Base-by-base conservation (phyloP, 129 eudicot species). In the Artemisia tridentata region DNA sequence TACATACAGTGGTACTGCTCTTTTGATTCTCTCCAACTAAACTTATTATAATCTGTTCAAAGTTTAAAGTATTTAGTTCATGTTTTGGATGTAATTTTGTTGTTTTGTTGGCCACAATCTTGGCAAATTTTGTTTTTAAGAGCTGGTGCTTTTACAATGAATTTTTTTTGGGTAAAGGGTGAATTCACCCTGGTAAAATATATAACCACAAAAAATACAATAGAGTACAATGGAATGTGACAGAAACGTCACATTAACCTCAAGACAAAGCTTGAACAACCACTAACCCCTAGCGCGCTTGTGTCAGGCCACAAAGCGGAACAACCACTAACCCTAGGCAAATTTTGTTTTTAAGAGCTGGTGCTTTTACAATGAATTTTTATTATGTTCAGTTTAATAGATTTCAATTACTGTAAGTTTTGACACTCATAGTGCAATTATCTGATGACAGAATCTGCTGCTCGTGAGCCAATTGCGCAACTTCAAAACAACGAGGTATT, bases 1-100 rank as follows among this genome's bases (percentile, higher is more conserved):
- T 63, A 63, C 77, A 70, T 57, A 27, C 65, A 78, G 72, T 78
- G 81, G 81, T 78, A 78, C 43, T 71, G 72, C 43, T 71, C 65
- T 62, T 45, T 64, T n/a, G 6, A 16, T 67, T 57, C n/a, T 75
- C 18, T 59, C 15, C 52, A 52, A 61, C 69, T 18, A 67, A 20
- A 27, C 41, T n/a, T 31, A 27, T 14, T 15, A 56, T 65, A 27
- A 55, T 5, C 72, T 53, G 21, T 16, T 11, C 55, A 65, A 65
- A 19, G 23, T 52, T 15, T 52, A 31, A 17, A 50, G 38, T 62
- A 50, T 50, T 3, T 5, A 31, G 12, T 31, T 41, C 11, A 54
- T 53, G 31, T 65, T 64, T 65, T 64, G 18, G 55, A 53, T 52
- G 54, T 14, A 43, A 43, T 63, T 60, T 61, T 62, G 68, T 60